These are phyloP conservation scores for Diaporthe destruens DNA, from an alignment of 2,329 filamentous ascomycete species.

Conservation along the genomic window DNA sequence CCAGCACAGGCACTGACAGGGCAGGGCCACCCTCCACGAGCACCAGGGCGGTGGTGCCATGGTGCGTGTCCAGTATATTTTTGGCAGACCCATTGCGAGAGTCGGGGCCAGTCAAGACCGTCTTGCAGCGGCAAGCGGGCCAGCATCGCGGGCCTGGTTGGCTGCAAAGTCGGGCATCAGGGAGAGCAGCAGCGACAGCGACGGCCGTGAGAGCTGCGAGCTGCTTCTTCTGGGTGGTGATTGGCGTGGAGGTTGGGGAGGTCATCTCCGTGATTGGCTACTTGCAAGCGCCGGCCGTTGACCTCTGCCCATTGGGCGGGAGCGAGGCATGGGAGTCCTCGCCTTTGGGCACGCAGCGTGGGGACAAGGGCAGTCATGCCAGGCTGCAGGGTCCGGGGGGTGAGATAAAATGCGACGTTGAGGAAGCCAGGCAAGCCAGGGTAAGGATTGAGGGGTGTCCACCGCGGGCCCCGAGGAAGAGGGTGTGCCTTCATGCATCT, in stretches of 20 bases:
- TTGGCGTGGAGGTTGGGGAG: constrained; percentile 36
- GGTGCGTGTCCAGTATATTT: constrained; percentile 45
- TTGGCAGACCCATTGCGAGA: constrained; percentile 45
- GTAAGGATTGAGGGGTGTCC: constrained; percentile 34
- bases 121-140: constrained; percentile 47
- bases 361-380: constrained; percentile 30
- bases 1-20: constrained; percentile 33
- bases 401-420: constrained; percentile 34
- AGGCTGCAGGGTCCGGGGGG: constrained; percentile 30
- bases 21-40: constrained; percentile 38
- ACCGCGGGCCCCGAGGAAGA: constrained; percentile 38
- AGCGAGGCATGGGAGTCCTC: constrained; percentile 36
- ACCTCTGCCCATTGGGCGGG: constrained; percentile 36
- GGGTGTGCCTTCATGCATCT: constrained; percentile 40
- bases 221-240: constrained; percentile 37
- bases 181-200: constrained; percentile 32
- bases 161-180: constrained; percentile 43
- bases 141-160: constrained; percentile 50
- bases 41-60: constrained; percentile 32
- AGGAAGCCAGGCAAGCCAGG: constrained; percentile 36
- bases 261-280: constrained; percentile 34
- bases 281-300: constrained; percentile 40
- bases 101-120: constrained; percentile 33
- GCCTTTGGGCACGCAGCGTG: constrained; percentile 33
- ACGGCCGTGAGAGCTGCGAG: constrained; percentile 34